Conservation (phyloP, 2,329 filamentous ascomycete species). For the Calcarisporium arbuscula region DNA sequence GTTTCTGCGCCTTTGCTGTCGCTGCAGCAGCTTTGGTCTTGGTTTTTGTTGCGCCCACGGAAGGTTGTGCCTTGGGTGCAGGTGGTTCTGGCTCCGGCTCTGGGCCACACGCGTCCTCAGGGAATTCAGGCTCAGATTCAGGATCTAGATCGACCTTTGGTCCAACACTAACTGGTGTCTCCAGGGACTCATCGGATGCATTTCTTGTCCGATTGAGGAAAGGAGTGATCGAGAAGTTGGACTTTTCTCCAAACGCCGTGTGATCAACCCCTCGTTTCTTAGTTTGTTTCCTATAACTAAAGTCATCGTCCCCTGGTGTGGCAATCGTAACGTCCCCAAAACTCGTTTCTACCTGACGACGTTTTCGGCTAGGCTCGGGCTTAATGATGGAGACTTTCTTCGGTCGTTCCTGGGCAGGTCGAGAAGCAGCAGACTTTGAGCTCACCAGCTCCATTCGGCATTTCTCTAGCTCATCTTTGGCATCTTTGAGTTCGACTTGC, state of each 20-base stretch:
- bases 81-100: constrained; percentile 2
- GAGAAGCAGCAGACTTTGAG: constrained; percentile 16
- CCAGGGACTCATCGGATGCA: constrained; percentile 33
- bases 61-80: constrained; percentile 8
- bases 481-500: constrained; percentile 67
- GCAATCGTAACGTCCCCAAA: constrained; percentile 40
- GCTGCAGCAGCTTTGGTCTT: constrained; percentile 9
- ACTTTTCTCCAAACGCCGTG: constrained; percentile 67
- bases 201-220: constrained; percentile 73
- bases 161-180: constrained; percentile 15
- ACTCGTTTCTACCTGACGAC: constrained; percentile 37
- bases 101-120: too few species aligned
- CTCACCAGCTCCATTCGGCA: constrained; percentile 36
- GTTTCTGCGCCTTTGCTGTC: constrained; percentile 23
- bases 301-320: constrained; percentile 37
- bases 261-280: constrained; percentile 55
- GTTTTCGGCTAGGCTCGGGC: constrained; percentile 36
- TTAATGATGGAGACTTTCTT: constrained; percentile 16
- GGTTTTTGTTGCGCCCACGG: constrained; percentile 5
- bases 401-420: constrained; percentile 11
- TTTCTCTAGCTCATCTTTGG: constrained; percentile 31
- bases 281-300: constrained; percentile 32
- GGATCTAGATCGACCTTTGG: constrained; percentile 17
- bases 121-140: constrained; percentile 21
- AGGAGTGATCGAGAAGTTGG: constrained; percentile 86